A percentile compares a stretch with the other conserved stretches of the same genome.
phyloP scores from a whole-genome alignment of 345 rosid species.

The Boechera stricta region DNA sequence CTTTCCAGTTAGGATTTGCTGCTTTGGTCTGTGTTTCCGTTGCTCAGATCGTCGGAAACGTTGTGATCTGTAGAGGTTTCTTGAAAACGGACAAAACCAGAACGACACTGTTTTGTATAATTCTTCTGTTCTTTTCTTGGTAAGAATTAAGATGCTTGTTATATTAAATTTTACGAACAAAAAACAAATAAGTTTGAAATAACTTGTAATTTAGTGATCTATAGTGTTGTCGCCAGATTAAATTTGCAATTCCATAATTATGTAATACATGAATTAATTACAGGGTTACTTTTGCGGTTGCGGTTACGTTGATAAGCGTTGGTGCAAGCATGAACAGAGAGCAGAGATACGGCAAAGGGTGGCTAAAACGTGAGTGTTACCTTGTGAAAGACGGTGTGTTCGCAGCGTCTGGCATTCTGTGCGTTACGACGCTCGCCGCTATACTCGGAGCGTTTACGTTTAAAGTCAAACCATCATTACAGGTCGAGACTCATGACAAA shows the following conservation, averaged over 20 bases:
- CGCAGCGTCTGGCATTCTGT: conserved; percentile 53
- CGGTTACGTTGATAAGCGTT: conserved; percentile 48
- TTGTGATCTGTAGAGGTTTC: conserved; percentile 47
- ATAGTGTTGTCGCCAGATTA: neutral
- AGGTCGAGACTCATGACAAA: conserved; percentile 28
- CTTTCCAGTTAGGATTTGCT: conserved; percentile 57
- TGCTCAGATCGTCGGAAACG: conserved; percentile 64
- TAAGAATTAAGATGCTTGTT: conserved; percentile 34
- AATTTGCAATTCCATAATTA: neutral
- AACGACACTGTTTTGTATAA: conserved; percentile 31
- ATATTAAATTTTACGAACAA: neutral
- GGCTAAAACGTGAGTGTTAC: conserved; percentile 81
- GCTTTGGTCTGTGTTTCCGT: conserved; percentile 56
- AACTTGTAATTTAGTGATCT: neutral
- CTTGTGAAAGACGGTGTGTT: conserved; percentile 66
- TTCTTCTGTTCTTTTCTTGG: conserved; percentile 67
- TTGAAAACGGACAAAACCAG: conserved; percentile 34
- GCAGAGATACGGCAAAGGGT: conserved; percentile 72
- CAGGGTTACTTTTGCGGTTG: conserved; percentile 72
- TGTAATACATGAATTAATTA: neutral
- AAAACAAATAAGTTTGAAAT: neutral
- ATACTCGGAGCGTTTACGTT: conserved; percentile 49
- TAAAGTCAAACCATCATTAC: conserved; percentile 21
- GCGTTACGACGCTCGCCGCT: conserved; percentile 43
- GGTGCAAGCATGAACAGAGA: conserved; percentile 74